phyloP scores from a whole-genome alignment of 1,284 basidiomycete species.

The Ceratobasidium sp. region DNA sequence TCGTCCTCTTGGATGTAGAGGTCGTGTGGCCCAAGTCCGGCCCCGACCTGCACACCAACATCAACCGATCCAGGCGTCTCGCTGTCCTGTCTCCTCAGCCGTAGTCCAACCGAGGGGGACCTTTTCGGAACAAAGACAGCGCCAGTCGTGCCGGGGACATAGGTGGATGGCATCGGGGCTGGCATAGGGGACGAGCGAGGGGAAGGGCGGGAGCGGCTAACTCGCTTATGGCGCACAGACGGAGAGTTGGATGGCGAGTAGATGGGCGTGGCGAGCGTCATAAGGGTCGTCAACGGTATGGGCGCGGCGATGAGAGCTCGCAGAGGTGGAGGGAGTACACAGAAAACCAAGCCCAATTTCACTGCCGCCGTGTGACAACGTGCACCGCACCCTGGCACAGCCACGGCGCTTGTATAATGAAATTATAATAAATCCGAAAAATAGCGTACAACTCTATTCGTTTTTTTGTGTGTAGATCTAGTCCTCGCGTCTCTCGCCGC shows the following conservation, averaged over 20 bases:
- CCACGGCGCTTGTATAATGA: neutral
- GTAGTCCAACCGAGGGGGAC: conserved; percentile 25
- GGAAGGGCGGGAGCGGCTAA: conserved; percentile 17
- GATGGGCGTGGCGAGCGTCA: conserved; percentile 26
- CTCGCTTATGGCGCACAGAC: conserved; percentile 28
- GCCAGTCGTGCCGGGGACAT: conserved; percentile 5
- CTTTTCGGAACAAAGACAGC: conserved; percentile 22
- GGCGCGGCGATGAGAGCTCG: too few relatives aligned
- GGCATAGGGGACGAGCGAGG: conserved; percentile 14
- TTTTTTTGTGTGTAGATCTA: conserved; percentile 7
- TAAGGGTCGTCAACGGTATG: conserved; percentile 2
- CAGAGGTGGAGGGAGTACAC: neutral
- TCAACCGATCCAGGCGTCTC: conserved; percentile 11
- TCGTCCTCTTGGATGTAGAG: conserved; percentile 33
- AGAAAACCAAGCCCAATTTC: conserved; percentile 6
- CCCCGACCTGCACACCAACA: conserved; percentile 30
- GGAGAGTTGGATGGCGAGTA: conserved; percentile 4
- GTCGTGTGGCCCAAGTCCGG: neutral
- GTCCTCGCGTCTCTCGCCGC: conserved; percentile 12
- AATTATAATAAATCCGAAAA: conserved; percentile 9
- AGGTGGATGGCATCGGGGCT: neutral
- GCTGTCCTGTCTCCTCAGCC: conserved; percentile 16
- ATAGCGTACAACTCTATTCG: neutral
- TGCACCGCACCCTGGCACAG: conserved; percentile 11
- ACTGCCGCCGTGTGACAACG: conserved; percentile 33